phyloP scores from a whole-genome alignment of 768 basidiomycete species.

The Zangia roseola region DNA sequence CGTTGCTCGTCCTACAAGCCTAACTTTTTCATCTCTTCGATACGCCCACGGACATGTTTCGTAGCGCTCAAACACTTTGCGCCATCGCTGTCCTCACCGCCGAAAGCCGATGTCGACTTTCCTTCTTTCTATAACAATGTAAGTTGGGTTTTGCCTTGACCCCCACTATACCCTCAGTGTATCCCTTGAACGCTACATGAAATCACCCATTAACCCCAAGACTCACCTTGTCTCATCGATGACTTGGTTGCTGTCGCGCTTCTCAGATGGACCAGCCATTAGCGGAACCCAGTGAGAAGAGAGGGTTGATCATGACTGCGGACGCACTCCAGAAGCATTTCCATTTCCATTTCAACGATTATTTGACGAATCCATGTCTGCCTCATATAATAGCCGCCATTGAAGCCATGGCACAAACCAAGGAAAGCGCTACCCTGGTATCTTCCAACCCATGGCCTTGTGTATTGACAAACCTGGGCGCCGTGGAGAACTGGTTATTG shows the following conservation, averaged over 20 bases:
- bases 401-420: neutral
- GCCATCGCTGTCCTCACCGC: constrained; percentile 42
- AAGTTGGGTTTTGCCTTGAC: no score
- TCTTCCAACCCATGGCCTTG: constrained; percentile 5
- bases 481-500: constrained; percentile 11
- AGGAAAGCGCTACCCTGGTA: neutral
- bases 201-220: constrained; percentile 14
- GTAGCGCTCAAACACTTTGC: constrained; percentile 40
- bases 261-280: constrained; percentile 15
- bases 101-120: constrained; percentile 13
- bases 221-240: constrained; percentile 19
- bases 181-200: constrained; percentile 21
- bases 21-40: constrained; percentile 17
- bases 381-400: constrained; percentile 8
- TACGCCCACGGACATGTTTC: constrained; percentile 39
- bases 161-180: no score
- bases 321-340: constrained; percentile 10
- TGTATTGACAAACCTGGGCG: constrained; percentile 15
- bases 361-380: constrained; percentile 14
- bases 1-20: constrained; percentile 27
- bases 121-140: no score
- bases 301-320: constrained; percentile 11
- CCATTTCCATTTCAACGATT: constrained; percentile 9
- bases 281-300: constrained; percentile 5
- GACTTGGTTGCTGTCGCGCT: constrained; percentile 12